These are phyloP conservation scores for Solanum sejunctum DNA, from an alignment of 257 asterid species.

Conservation along the genomic window DNA sequence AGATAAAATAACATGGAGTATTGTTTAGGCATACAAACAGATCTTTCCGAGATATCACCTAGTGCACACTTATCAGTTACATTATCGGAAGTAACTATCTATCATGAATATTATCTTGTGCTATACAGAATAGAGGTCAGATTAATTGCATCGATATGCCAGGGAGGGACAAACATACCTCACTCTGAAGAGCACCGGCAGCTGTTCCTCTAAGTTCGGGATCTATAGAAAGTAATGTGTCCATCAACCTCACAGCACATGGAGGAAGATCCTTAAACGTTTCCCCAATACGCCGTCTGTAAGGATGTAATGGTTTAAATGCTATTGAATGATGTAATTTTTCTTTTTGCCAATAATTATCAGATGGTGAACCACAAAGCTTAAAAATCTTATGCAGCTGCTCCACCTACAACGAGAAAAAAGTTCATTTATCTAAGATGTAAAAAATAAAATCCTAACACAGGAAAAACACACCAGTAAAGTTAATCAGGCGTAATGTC, in stretches of 20 bases:
- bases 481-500: background rate
- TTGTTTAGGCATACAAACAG: background rate
- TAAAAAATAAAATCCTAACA: background rate
- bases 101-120: background rate
- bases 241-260: conserved; percentile 55
- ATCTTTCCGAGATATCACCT: background rate
- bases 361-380: conserved; percentile 89
- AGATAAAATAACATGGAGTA: background rate
- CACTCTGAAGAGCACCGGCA: conserved; percentile 52
- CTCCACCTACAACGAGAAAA: conserved; percentile 51
- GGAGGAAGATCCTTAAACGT: conserved; percentile 55
- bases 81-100: background rate
- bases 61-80: background rate
- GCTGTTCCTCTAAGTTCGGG: conserved; percentile 73
- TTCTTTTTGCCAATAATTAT: conserved; percentile 68
- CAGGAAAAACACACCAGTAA: background rate
- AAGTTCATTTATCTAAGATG: background rate
- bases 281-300: conserved; percentile 56
- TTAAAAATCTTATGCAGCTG: conserved; percentile 85
- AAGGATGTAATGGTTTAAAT: conserved; percentile 62
- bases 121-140: background rate
- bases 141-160: background rate
- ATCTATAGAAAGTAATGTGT: conserved; percentile 68
- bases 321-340: conserved; percentile 60
- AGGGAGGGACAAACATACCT: conserved; percentile 28